Evolutionary conservation across 2,329 filamentous ascomycete species (phyloP).

Genomic region (Pseudogymnoascus sp.): DNA sequence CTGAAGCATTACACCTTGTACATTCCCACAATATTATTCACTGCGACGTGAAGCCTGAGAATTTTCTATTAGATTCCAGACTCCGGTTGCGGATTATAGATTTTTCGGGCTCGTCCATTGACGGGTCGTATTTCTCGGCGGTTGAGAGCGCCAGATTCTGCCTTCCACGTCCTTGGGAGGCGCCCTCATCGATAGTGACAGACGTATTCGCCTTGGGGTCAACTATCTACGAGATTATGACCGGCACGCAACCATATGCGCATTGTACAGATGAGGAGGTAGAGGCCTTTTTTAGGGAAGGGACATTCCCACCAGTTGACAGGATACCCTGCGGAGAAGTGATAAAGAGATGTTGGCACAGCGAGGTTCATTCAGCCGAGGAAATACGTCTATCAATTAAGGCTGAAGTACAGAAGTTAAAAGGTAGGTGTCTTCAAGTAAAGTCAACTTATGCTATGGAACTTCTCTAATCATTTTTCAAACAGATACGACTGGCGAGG

Average conservation of each 20-base stretch:
- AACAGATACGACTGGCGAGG: no score
- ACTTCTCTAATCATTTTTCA: no score
- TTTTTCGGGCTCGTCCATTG: conserved; percentile 11
- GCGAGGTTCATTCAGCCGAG: background rate
- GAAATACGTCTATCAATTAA: background rate
- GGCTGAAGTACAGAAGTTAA: background rate
- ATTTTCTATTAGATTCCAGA: conserved; percentile 9
- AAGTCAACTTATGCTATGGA: no score
- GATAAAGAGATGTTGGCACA: background rate
- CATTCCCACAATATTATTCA: conserved; percentile 12
- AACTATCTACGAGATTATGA: background rate
- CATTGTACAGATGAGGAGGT: background rate
- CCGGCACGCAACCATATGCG: background rate
- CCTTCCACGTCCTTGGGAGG: no score
- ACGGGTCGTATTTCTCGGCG: conserved; percentile 1
- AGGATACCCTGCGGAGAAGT: background rate
- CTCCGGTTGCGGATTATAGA: conserved; percentile 11
- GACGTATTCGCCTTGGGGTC: background rate
- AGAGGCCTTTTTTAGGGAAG: background rate
- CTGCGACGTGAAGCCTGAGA: conserved; percentile 12
- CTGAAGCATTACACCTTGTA: conserved; percentile 12
- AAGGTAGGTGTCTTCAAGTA: no score
- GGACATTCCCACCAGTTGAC: background rate
- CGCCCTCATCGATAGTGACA: background rate
- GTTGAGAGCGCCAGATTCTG: no score